These are phyloP conservation scores for Cicer judaicum DNA, from an alignment of 306 rosid genomes.

Conservation along the genomic window DNA sequence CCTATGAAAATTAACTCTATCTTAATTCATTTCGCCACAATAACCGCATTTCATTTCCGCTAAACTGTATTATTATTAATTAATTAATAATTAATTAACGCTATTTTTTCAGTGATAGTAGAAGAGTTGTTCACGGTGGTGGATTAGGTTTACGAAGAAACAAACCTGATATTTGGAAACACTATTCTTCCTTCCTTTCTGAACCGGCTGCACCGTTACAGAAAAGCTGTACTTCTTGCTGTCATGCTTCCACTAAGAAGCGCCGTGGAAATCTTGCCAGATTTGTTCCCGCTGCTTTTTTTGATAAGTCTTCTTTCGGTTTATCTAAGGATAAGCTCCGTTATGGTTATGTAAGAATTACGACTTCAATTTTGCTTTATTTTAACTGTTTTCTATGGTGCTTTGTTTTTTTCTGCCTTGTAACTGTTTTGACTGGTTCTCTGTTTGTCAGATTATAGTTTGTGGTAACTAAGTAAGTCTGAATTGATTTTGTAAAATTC, in stretches of 20 bases:
- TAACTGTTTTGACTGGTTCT: not conserved
- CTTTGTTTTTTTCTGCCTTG: not conserved
- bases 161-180: conserved; percentile 54
- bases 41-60: not conserved
- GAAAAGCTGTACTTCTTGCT: conserved; percentile 59
- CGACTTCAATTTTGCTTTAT: not conserved
- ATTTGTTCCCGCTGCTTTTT: conserved; percentile 56
- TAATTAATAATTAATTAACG: not conserved
- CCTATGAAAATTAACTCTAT: not conserved
- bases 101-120: conserved; percentile 44
- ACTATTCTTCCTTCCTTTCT: conserved; percentile 45
- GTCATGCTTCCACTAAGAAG: conserved; percentile 51
- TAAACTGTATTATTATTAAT: not conserved
- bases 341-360: conserved; percentile 58
- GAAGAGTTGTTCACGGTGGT: conserved; percentile 48
- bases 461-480: not conserved
- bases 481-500: too few species aligned
- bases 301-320: conserved; percentile 59
- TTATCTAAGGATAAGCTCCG: conserved; percentile 49
- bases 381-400: not conserved
- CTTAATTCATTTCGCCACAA: not conserved
- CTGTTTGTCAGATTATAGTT: conserved; percentile 9
- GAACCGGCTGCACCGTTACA: conserved; percentile 48
- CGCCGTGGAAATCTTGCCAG: conserved; percentile 44
- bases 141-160: conserved; percentile 55